Percentiles rank a stretch among this genome's conserved stretches.
Evolutionary conservation across 2,329 filamentous ascomycete genomes (phyloP).

Genomic region (Fonsecaea erecta): DNA sequence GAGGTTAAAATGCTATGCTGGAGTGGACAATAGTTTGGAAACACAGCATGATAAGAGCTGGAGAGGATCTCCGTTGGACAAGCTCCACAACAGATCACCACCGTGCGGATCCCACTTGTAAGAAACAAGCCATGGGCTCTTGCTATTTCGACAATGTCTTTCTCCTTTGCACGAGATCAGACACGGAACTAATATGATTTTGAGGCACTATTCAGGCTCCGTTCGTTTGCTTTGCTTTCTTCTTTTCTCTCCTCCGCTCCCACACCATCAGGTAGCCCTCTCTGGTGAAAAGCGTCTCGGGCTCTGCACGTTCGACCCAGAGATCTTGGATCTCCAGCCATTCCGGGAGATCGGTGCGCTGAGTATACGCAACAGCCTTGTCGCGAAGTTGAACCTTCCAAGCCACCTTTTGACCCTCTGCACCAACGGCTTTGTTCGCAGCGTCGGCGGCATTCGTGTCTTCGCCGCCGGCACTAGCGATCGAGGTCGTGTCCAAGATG

Average conservation of each 20-base stretch:
- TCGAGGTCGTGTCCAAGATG: constrained; percentile 56
- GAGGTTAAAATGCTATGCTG: neutral
- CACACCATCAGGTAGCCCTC: constrained; percentile 97
- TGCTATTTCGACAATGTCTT: neutral
- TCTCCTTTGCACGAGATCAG: neutral
- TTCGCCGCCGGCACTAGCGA: constrained; percentile 64
- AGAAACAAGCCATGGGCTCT: neutral
- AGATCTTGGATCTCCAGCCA: constrained; percentile 96
- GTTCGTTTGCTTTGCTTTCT: constrained; percentile 48
- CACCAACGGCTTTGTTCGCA: constrained; percentile 69
- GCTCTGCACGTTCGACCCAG: constrained; percentile 86
- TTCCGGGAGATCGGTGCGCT: constrained; percentile 62
- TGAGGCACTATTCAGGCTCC: constrained; percentile 1
- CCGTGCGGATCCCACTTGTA: neutral
- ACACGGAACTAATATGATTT: neutral
- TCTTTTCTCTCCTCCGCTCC: constrained; percentile 72
- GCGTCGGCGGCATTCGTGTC: constrained; percentile 46
- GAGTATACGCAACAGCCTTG: constrained; percentile 54
- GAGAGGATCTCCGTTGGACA: neutral
- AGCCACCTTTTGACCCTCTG: constrained; percentile 87
- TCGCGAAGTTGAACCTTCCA: constrained; percentile 93
- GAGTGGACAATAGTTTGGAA: neutral
- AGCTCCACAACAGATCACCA: neutral
- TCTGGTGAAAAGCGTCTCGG: constrained; percentile 86
- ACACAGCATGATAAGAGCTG: neutral